Conservation (phyloP, 331 rosid species). For the Acacia pycnantha region DNA sequence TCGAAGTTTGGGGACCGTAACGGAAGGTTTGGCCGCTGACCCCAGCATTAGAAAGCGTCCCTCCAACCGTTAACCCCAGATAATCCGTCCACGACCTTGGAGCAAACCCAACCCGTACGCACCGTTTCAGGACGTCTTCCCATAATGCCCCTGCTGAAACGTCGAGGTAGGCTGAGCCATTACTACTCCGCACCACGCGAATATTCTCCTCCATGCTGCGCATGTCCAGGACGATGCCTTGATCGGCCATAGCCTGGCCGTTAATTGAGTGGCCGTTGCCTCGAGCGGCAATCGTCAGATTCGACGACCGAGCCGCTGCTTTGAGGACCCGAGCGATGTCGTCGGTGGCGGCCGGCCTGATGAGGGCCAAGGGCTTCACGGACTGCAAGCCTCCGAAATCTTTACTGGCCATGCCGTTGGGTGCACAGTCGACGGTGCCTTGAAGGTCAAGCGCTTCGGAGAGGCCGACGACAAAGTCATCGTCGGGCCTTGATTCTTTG, state of each 20-base stretch:
- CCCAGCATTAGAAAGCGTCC: constrained; percentile 71
- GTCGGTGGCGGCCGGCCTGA: constrained; percentile 31
- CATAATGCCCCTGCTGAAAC: constrained; percentile 80
- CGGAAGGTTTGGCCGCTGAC: constrained; percentile 74
- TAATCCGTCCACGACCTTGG: constrained; percentile 81
- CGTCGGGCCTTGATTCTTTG: constrained; percentile 44
- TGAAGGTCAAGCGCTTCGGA: constrained; percentile 45
- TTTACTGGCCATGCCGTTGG: constrained; percentile 33
- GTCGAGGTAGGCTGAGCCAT: constrained; percentile 41
- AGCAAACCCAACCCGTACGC: constrained; percentile 43
- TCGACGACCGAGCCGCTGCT: constrained; percentile 35
- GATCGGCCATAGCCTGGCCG: constrained; percentile 76
- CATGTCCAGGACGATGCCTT: constrained; percentile 64
- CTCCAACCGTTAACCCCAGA: constrained; percentile 62
- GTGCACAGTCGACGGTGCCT: constrained; percentile 34
- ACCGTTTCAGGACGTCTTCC: constrained; percentile 60
- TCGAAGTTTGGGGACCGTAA: constrained; percentile 68
- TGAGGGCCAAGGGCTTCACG: constrained; percentile 43
- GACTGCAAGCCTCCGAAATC: constrained; percentile 66
- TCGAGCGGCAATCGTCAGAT: constrained; percentile 61
- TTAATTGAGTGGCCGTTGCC: constrained; percentile 80
- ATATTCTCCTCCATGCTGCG: constrained; percentile 48
- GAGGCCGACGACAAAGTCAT: constrained; percentile 38
- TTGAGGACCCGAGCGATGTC: constrained; percentile 46
- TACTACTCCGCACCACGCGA: constrained; percentile 1